A percentile compares a stretch with the other conserved stretches of the same genome.
These are phyloP conservation scores for Claviceps purpurea DNA, from an alignment of 2,329 filamentous ascomycete genomes.

Conservation along the genomic window DNA sequence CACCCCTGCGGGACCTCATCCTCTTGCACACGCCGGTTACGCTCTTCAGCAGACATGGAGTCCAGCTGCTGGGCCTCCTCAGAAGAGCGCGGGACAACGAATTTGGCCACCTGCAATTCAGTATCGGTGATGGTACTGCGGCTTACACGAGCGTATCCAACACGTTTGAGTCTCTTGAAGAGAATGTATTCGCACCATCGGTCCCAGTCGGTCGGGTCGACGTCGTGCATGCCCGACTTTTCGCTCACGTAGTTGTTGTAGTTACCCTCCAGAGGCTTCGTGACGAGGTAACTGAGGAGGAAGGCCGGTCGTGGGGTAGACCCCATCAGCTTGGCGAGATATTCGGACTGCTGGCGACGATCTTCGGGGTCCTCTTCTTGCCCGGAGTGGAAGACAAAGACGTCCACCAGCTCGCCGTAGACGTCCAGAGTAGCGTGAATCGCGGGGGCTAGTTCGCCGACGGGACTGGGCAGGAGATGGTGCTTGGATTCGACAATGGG, in stretches of 20 bases:
- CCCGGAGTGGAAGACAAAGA: conserved; percentile 97
- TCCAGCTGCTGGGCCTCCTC: conserved; percentile 36
- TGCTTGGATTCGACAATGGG: conserved; percentile 95
- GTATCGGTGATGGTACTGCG: conserved; percentile 91
- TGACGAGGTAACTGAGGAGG: conserved; percentile 84
- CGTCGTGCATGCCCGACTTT: conserved; percentile 83
- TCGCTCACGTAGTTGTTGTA: conserved; percentile 92
- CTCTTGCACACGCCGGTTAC: conserved; percentile 50
- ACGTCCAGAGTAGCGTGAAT: conserved; percentile 94
- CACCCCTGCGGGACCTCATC: conserved; percentile 60
- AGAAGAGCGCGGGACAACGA: conserved; percentile 59
- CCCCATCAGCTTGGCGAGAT: conserved; percentile 80
- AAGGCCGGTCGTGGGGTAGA: conserved; percentile 67
- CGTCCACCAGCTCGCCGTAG: conserved; percentile 79
- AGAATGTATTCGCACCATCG: conserved; percentile 98
- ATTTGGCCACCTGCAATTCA: conserved; percentile 92
- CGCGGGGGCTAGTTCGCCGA: conserved; percentile 86
- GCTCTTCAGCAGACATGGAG: conserved; percentile 34
- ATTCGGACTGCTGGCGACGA: conserved; percentile 71
- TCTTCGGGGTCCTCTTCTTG: conserved; percentile 96
- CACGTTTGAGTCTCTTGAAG: conserved; percentile 75
- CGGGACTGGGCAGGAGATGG: conserved; percentile 83
- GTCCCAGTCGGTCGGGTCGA: conserved; percentile 87
- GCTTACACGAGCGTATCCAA: conserved; percentile 81
- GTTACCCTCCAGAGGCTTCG: conserved; percentile 79